phyloP scores from a whole-genome alignment of 768 basidiomycete species.

The Sistotremastrum niveocremeum region DNA sequence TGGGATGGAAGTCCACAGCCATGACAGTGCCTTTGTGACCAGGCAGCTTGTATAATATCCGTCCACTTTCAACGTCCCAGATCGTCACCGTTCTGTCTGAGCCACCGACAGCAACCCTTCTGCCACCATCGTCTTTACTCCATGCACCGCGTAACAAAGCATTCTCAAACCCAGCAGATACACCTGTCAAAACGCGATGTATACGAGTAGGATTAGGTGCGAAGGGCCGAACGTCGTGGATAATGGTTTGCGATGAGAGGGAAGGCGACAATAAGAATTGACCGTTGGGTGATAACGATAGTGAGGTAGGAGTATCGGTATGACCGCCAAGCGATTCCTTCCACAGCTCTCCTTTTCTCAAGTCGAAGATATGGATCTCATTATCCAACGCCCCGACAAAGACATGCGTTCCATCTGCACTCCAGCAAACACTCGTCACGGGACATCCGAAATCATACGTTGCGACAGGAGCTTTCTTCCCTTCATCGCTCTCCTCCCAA shows the following conservation, averaged over 20 bases:
- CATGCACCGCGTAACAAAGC: slow-evolving; percentile 74
- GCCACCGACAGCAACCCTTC: slow-evolving; percentile 75
- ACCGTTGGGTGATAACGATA: slow-evolving; percentile 84
- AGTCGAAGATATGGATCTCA: slow-evolving; percentile 87
- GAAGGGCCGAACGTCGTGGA: slow-evolving; percentile 92
- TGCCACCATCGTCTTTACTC: slow-evolving; percentile 76
- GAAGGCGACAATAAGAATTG: slow-evolving; percentile 82
- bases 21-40: slow-evolving; percentile 97
- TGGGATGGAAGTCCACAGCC: slow-evolving; percentile 91
- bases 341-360: slow-evolving; percentile 63
- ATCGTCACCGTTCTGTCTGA: slow-evolving; percentile 80
- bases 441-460: slow-evolving; percentile 81
- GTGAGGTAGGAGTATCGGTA: slow-evolving; percentile 84
- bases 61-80: slow-evolving; percentile 74
- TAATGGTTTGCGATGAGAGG: slow-evolving; percentile 76
- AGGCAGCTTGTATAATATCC: slow-evolving; percentile 78
- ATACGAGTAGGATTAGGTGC: slow-evolving; percentile 70
- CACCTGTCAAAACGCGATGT: slow-evolving; percentile 68
- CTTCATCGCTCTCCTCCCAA: slow-evolving; percentile 82
- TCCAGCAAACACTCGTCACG: slow-evolving; percentile 86
- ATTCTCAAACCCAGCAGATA: slow-evolving; percentile 91
- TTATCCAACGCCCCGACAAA: slow-evolving; percentile 94
- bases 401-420: slow-evolving; percentile 75
- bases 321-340: slow-evolving; percentile 76
- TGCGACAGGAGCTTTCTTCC: slow-evolving; percentile 56